Percentiles rank a stretch among this genome's conserved stretches.
phyloP scores from a whole-genome alignment of 306 rosid species.

The Quillaja saponaria region DNA sequence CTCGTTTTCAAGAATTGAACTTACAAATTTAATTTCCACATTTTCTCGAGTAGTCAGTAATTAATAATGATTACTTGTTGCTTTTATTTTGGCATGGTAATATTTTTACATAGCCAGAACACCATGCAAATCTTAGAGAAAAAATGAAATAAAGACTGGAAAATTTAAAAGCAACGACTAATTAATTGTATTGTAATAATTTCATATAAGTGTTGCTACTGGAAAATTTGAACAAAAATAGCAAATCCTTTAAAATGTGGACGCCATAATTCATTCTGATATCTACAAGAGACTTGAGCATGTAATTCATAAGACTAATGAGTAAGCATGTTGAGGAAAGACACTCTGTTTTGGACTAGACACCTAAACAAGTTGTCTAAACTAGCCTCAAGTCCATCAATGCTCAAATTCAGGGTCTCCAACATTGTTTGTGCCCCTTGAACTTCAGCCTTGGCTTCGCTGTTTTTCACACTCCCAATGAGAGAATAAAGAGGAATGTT shows the following conservation, averaged over 20 bases:
- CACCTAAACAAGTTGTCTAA: slow-evolving; percentile 64
- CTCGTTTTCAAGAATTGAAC: no score
- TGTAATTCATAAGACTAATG: slow-evolving; percentile 25
- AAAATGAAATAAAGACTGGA: no score
- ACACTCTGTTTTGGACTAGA: slow-evolving; percentile 72
- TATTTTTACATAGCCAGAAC: no score
- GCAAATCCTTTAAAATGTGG: slow-evolving; percentile 41
- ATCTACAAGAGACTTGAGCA: slow-evolving; percentile 21
- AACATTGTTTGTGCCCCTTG: slow-evolving; percentile 48
- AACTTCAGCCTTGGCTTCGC: slow-evolving; percentile 40
- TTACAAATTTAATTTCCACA: no score
- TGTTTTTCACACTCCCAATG: slow-evolving; percentile 29
- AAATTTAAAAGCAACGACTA: no score
- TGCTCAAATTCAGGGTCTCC: slow-evolving; percentile 40
- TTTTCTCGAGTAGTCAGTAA: no score
- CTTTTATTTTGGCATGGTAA: no score
- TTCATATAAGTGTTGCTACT: neutral
- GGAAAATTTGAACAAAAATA: neutral
- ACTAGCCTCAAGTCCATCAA: slow-evolving; percentile 53
- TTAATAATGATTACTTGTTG: no score
- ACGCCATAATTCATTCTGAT: slow-evolving; percentile 29
- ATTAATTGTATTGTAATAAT: neutral
- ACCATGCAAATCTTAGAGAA: no score
- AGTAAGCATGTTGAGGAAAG: slow-evolving; percentile 59
- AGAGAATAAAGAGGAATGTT: slow-evolving; percentile 50